Evolutionary conservation across 1,284 basidiomycete genomes (phyloP).

Genomic region (Boletus smithii): DNA sequence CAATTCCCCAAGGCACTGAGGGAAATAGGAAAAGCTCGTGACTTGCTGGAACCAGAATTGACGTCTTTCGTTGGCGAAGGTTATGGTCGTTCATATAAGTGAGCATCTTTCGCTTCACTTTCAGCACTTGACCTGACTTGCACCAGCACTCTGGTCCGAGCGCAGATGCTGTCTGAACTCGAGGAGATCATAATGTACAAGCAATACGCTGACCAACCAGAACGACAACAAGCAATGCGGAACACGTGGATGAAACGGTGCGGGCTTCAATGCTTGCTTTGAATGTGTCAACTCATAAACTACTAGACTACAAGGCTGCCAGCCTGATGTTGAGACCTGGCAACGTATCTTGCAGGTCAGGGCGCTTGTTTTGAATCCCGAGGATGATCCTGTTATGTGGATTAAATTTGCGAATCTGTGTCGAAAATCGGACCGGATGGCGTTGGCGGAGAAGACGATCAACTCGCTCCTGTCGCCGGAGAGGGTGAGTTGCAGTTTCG

Average conservation of each 20-base stretch:
- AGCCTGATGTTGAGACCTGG: conserved; percentile 99
- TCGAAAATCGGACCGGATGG: conserved; percentile 82
- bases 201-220: conserved; percentile 89
- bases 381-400: conserved; percentile 97
- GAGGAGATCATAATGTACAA: conserved; percentile 99
- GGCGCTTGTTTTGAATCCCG: conserved; percentile 89
- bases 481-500: conserved; percentile 39
- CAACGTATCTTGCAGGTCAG: conserved; percentile 96
- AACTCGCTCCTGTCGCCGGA: conserved; percentile 81
- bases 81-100: conserved; percentile 96
- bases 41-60: conserved; percentile 89
- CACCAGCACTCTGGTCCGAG: conserved; percentile 87
- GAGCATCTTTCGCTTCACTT: conserved; percentile 26
- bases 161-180: conserved; percentile 97
- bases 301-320: conserved; percentile 86
- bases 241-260: conserved; percentile 95
- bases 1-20: conserved; percentile 89
- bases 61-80: conserved; percentile 93
- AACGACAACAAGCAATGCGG: conserved; percentile 81
- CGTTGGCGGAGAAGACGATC: conserved; percentile 95
- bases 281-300: conserved; percentile 7
- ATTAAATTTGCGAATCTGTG: conserved; percentile 91
- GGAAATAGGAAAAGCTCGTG: conserved; percentile 94
- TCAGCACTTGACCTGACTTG: conserved; percentile 12
- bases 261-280: conserved; percentile 8